Conservation (phyloP, 305 asterid genomes). For the Fraxinus platypoda region DNA sequence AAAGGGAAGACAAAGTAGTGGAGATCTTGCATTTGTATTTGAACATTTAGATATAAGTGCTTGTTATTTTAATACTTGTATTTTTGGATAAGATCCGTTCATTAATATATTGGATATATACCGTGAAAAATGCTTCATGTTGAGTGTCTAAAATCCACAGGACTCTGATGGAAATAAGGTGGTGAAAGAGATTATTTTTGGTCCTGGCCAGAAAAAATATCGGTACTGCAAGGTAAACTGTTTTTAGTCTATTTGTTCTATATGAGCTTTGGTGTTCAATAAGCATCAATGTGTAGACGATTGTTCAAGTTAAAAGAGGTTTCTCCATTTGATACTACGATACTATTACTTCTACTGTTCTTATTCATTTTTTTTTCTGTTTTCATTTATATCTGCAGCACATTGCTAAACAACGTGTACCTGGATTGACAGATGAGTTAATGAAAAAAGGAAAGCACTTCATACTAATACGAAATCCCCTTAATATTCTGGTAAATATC, state of each 20-base stretch:
- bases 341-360: not conserved
- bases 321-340: not conserved
- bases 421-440: slow-evolving; percentile 63
- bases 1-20: not conserved
- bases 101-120: not conserved
- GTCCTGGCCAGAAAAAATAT: slow-evolving; percentile 42
- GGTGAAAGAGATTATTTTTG: slow-evolving; percentile 42
- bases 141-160: slow-evolving; percentile 24
- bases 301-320: not conserved
- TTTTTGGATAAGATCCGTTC: not conserved
- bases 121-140: not conserved
- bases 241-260: not conserved
- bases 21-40: not conserved
- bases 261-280: not conserved
- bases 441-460: slow-evolving; percentile 67
- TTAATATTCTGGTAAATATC: slow-evolving; percentile 63
- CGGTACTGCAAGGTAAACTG: slow-evolving; percentile 46
- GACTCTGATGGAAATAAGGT: slow-evolving; percentile 50
- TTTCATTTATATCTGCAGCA: slow-evolving; percentile 56
- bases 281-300: not conserved
- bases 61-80: not conserved
- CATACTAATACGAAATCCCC: slow-evolving; percentile 75
- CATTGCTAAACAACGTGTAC: slow-evolving; percentile 76
- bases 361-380: slow-evolving; percentile 2
- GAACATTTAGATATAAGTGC: not conserved